Evolutionary conservation across 192 early-diverging fungal genomes (phyloP), one percentile per base, ranked within the genome.

Genomic region (Borealophlyctis nickersoniae): DNA sequence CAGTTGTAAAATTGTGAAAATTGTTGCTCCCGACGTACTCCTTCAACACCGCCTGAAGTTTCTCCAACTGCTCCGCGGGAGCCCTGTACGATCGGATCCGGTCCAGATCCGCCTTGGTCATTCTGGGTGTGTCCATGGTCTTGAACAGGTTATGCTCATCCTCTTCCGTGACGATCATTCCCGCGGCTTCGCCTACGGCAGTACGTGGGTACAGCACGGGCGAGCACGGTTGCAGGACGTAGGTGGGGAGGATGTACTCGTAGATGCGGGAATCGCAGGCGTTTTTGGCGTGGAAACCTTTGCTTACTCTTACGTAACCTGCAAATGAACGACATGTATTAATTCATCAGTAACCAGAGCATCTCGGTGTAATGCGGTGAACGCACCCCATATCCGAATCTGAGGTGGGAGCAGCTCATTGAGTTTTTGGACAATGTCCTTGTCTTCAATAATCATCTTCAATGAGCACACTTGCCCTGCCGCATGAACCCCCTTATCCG

Each of bases 401-500:
- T 60, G 58, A 39, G 39, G 86, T 0, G 96, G 93, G 45, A 99
- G 71, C n/a, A 78, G 33, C 7, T 66, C 60, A 75, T 99, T 99
- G 71, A 98, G 85, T 66, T 84, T 86, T 30, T 75, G 65, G 16
- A 98, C 79, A 19, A 95, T 73, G 30, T 88, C 84, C 7, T 77
- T 69, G 34, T 88, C 82, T 53, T 90, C 88, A 4, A 89, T 71
- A 54, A 91, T 87, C 86, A 99, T 86, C 71, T 99, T 99, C 30
- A 91, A 58, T 3, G 94, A 94, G 9, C 93, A 85, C 2, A 99
- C 89, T 56, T 99, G 95, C 13, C 96, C 96, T 32, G 91, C 92
- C 23, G 97, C 95, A 69, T 98, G 96, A 3, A 99, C 97, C 29
- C 97, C 97, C 73, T 98, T 98, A 69, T 99, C 97, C 0, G 97